Evolutionary conservation across 768 basidiomycete genomes (phyloP).

Genomic region (Mycena metata): DNA sequence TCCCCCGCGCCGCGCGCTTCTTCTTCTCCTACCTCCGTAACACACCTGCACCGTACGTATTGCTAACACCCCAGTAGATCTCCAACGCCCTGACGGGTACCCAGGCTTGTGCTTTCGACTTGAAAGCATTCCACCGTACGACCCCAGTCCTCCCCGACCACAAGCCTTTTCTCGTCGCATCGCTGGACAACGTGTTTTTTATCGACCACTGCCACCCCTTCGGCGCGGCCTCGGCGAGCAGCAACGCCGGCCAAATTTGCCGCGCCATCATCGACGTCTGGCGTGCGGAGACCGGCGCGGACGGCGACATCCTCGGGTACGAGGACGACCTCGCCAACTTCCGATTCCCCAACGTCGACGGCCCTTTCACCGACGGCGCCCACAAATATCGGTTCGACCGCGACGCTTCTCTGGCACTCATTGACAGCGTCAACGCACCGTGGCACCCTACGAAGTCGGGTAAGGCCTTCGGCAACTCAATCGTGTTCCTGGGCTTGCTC

Average conservation of each 20-base stretch:
- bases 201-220: conserved; percentile 42
- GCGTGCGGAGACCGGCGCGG: neutral
- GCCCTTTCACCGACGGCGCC: neutral
- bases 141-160: conserved; percentile 30
- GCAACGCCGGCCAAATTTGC: conserved; percentile 37
- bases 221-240: conserved; percentile 30
- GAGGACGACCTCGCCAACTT: conserved; percentile 33
- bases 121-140: conserved; percentile 13
- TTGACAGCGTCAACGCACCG: neutral
- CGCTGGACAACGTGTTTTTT: conserved; percentile 18
- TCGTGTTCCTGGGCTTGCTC: conserved; percentile 45
- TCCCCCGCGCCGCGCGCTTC: too few relatives aligned
- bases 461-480: conserved; percentile 33
- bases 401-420: neutral
- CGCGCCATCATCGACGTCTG: conserved; percentile 34
- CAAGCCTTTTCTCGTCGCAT: conserved; percentile 36
- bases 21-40: too few relatives aligned
- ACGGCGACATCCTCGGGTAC: conserved; percentile 19
- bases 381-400: neutral
- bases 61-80: conserved; percentile 28
- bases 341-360: conserved; percentile 31
- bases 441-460: conserved; percentile 32
- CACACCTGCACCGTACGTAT: too few relatives aligned
- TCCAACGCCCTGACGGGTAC: conserved; percentile 37
- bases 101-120: conserved; percentile 38